Conservation (phyloP, 1,284 basidiomycete species). For the Macrocybe sp. region DNA sequence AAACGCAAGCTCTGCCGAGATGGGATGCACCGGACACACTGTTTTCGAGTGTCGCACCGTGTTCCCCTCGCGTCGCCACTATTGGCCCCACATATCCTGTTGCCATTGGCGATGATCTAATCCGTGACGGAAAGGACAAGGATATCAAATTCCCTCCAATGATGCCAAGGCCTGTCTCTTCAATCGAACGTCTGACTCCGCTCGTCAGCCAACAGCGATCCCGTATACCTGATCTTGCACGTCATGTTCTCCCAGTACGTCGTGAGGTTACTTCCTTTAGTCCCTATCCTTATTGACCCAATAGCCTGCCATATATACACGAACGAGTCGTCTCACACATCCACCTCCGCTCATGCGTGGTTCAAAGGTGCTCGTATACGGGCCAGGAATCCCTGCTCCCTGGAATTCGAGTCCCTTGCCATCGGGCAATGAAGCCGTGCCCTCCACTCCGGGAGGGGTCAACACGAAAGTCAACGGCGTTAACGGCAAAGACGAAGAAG, state of each 20-base stretch:
- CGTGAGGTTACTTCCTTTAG: background rate
- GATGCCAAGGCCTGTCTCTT: constrained; percentile 46
- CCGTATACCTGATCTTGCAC: constrained; percentile 56
- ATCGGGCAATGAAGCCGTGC: constrained; percentile 20
- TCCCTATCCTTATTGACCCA: constrained; percentile 7
- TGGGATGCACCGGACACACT: constrained; percentile 67
- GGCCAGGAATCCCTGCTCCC: constrained; percentile 53
- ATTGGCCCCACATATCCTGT: constrained; percentile 54
- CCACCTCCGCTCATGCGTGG: constrained; percentile 56
- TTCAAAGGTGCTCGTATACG: constrained; percentile 56
- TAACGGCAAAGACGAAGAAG: constrained; percentile 33
- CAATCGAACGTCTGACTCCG: constrained; percentile 46
- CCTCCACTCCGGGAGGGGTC: constrained; percentile 21
- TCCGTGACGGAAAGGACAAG: constrained; percentile 30
- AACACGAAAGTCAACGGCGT: constrained; percentile 14
- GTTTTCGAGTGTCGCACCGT: constrained; percentile 50
- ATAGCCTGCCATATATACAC: constrained; percentile 48
- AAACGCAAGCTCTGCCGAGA: constrained; percentile 50
- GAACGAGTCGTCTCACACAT: constrained; percentile 59
- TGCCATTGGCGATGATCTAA: constrained; percentile 25
- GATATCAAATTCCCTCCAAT: constrained; percentile 48
- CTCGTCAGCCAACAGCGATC: constrained; percentile 49
- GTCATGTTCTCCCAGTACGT: constrained; percentile 59
- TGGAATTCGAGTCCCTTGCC: constrained; percentile 52
- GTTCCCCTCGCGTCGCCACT: constrained; percentile 49